These are phyloP conservation scores for Botrytis aclada DNA, from an alignment of 2,329 filamentous ascomycete genomes.

Conservation along the genomic window DNA sequence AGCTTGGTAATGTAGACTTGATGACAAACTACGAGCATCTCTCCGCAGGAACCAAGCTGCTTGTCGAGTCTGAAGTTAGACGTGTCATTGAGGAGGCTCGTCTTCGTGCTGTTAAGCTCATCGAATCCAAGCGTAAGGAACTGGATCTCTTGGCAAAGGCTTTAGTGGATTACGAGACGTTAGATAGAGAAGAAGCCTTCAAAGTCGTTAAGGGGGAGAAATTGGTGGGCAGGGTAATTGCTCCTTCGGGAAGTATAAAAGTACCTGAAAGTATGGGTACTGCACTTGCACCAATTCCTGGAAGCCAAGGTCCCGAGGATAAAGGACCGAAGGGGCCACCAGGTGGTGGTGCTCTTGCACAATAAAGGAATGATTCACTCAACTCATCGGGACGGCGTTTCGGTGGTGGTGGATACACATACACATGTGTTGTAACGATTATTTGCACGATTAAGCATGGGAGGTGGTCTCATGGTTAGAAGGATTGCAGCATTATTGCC, in stretches of 20 bases:
- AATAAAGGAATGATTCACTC: constrained; percentile 19
- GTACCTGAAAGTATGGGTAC: constrained; percentile 49
- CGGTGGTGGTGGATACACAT: constrained; percentile 16
- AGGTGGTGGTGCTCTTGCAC: constrained; percentile 32
- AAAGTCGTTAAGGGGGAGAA: constrained; percentile 86
- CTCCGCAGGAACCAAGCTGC: constrained; percentile 79
- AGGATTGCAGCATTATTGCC: constrained; percentile 18
- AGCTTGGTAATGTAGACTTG: constrained; percentile 87
- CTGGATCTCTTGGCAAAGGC: constrained; percentile 85
- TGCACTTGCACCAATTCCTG: constrained; percentile 32
- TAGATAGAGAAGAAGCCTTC: constrained; percentile 85
- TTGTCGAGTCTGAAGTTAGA: constrained; percentile 87
- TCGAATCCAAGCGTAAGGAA: constrained; percentile 75
- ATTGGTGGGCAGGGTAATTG: constrained; percentile 64
- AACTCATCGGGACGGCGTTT: constrained; percentile 25
- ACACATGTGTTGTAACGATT: constrained; percentile 11
- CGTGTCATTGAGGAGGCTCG: constrained; percentile 79
- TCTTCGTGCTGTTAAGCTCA: constrained; percentile 65
- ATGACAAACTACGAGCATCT: constrained; percentile 74
- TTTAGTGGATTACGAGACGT: constrained; percentile 89
- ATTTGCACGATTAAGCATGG: background rate
- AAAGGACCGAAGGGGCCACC: constrained; percentile 29
- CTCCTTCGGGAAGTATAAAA: constrained; percentile 61
- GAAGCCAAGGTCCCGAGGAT: constrained; percentile 25
- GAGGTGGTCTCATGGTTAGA: background rate